Evolutionary conservation across 2,329 filamentous ascomycete genomes (phyloP).

Genomic region (Chaetothyriales sp.): DNA sequence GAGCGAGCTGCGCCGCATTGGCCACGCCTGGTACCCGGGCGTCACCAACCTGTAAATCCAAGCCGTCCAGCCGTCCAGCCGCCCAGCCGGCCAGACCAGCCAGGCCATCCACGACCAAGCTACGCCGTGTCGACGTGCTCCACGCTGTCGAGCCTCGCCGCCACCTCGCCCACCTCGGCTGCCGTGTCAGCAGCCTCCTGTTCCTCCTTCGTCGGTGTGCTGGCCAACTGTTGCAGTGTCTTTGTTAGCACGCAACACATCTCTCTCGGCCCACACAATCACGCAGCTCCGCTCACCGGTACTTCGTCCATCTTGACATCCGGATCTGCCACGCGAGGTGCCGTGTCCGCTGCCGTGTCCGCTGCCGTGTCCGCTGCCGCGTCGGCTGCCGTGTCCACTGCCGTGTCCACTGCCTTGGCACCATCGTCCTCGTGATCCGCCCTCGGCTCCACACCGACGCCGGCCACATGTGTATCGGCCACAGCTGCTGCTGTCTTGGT

Average conservation of each 20-base stretch:
- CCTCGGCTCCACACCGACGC: slow-evolving; percentile 5
- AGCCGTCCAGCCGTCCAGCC: not conserved
- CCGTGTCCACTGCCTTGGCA: slow-evolving; percentile 9
- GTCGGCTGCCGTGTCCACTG: slow-evolving; percentile 4
- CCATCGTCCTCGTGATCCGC: slow-evolving; percentile 8
- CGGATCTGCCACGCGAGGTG: slow-evolving; percentile 3
- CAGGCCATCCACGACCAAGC: too few species aligned
- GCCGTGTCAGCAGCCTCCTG: slow-evolving; percentile 12
- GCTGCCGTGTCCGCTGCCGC: slow-evolving; percentile 5
- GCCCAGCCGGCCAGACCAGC: not conserved
- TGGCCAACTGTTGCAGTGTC: slow-evolving; percentile 2
- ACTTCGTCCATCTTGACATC: slow-evolving; percentile 14
- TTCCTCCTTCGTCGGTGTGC: slow-evolving; percentile 11
- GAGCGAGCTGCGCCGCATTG: slow-evolving; percentile 72
- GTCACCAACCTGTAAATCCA: slow-evolving; percentile 25
- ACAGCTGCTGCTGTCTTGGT: slow-evolving; percentile 10
- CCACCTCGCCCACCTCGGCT: slow-evolving; percentile 13
- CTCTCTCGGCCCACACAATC: not conserved
- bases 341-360: slow-evolving; percentile 8
- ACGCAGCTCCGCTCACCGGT: not conserved
- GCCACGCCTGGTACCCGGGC: slow-evolving; percentile 69
- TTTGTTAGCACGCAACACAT: not conserved
- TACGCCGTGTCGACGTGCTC: slow-evolving; percentile 1
- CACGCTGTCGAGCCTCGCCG: slow-evolving; percentile 10
- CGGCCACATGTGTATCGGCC: slow-evolving; percentile 7